Evolutionary conservation across 2,329 filamentous ascomycete species (phyloP), one percentile per base, ranked within the genome.

Genomic region (Pseudopyricularia javanii): DNA sequence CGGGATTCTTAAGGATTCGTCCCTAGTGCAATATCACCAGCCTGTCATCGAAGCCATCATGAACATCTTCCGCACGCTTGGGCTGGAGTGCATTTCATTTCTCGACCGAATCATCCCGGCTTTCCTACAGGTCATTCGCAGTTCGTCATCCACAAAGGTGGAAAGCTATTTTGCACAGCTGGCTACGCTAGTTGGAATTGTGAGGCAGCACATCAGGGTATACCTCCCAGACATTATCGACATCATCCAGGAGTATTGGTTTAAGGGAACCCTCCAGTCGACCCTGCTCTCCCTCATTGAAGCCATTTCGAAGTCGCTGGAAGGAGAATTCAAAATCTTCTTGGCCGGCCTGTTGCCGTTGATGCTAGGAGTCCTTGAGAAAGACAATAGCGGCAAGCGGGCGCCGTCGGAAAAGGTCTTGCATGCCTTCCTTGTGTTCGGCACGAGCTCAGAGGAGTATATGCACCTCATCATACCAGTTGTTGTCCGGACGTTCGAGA

Each of bases 381-480:
- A 90, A 57, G 93, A 98, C 63, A 76, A 73, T 8, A 85, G 86
- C 1, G 72, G 78, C 1, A 86, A 88, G 62, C 79, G 89, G n/a
- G 77, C 81, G 14, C 86, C 90, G 2, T 95, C 91, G 0, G 90
- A 96, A 64, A 85, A 86, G 60, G 91, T 98, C 4, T 74, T 99
- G 24, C 93, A 97, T 64, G 91, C 91, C 0, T 95, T 99, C 67
- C 72, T 98, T 28, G 88, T 98, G 1, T 98, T 98, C 64, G 94
- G 94, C 1, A 85, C 91, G 0, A 97, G 91, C 62, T 88, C 87
- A 11, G 93, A 98, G 65, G 93, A 98, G 66, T 98, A 98, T 66
- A 98, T 98, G 93, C 93, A 98, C 65, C 76, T 98, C 51, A 97
- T 99, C 59, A 88, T 98, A 51, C 93, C 93, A 0, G 89, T 95